Percentiles rank a stretch among this genome's conserved stretches.
Evolutionary conservation across 192 early-diverging fungal genomes (phyloP).

Genomic region (Backusella parvicylindrica): DNA sequence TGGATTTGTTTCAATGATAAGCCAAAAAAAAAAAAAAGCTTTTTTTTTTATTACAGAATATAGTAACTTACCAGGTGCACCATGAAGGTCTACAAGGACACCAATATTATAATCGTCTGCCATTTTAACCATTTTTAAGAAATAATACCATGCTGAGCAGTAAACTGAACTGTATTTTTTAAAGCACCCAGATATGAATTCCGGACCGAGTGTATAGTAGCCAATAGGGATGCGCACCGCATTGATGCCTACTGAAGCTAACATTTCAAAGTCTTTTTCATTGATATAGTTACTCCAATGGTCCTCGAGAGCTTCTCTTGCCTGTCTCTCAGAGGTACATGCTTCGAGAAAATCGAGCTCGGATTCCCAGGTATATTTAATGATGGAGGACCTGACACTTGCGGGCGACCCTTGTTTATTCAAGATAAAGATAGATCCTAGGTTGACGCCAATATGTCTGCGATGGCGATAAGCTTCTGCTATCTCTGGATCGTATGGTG

Average conservation of each 20-base stretch:
- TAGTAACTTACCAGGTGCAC: slow-evolving; percentile 50
- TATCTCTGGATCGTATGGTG: slow-evolving; percentile 6
- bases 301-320: slow-evolving; percentile 37
- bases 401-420: slow-evolving; percentile 12
- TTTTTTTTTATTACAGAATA: background rate
- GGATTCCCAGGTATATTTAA: slow-evolving; percentile 2
- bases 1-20: background rate
- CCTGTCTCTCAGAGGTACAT: slow-evolving; percentile 19
- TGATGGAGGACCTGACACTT: background rate
- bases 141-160: slow-evolving; percentile 47
- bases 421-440: slow-evolving; percentile 17
- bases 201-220: slow-evolving; percentile 57
- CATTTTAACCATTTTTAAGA: slow-evolving; percentile 49
- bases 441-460: slow-evolving; percentile 20
- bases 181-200: slow-evolving; percentile 40
- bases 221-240: slow-evolving; percentile 63
- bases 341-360: slow-evolving; percentile 16
- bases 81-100: slow-evolving; percentile 63
- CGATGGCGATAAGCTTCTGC: slow-evolving; percentile 17
- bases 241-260: slow-evolving; percentile 53
- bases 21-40: background rate
- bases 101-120: slow-evolving; percentile 54
- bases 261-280: slow-evolving; percentile 45
- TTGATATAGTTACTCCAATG: slow-evolving; percentile 62
- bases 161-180: slow-evolving; percentile 37